phyloP scores from a whole-genome alignment of 805 yeast genomes.

The Starmera dryadoides region DNA sequence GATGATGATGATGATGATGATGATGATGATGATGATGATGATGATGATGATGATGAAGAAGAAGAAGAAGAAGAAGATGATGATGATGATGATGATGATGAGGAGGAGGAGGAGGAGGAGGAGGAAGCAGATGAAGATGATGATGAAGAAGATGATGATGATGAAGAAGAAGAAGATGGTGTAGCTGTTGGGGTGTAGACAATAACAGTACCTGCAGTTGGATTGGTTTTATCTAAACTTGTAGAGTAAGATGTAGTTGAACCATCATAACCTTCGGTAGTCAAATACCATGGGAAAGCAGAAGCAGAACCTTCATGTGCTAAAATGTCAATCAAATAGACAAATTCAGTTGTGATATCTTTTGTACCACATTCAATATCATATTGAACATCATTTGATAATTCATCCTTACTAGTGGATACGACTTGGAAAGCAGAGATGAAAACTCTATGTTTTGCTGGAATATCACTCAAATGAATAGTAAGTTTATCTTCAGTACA shows the following conservation, averaged over 20 bases:
- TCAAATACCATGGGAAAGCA: constrained; percentile 6
- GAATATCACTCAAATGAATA: constrained; percentile 13
- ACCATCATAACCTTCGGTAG: constrained; percentile 13
- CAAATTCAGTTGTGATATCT: not conserved
- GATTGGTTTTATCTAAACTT: constrained; percentile 3
- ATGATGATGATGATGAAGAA: too few relatives aligned
- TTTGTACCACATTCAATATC: constrained; percentile 9
- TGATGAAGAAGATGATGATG: constrained; percentile 2
- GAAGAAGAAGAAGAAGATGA: too few relatives aligned
- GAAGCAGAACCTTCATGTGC: constrained; percentile 14
- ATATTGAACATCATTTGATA: constrained; percentile 7
- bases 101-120: too few relatives aligned
- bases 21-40: too few relatives aligned
- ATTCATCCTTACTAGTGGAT: not conserved
- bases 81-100: too few relatives aligned
- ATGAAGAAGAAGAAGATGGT: constrained; percentile 5
- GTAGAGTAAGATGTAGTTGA: constrained; percentile 12
- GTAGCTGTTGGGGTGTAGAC: constrained; percentile 13
- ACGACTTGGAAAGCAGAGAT: constrained; percentile 25
- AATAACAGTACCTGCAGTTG: constrained; percentile 14
- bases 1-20: too few relatives aligned
- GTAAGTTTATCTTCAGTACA: constrained; percentile 20
- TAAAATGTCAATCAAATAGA: constrained; percentile 3
- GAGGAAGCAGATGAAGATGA: too few relatives aligned
- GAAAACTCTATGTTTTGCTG: constrained; percentile 21